phyloP scores from a whole-genome alignment of 1,139 yeast genomes.

The Arxiozyma slooffiae region DNA sequence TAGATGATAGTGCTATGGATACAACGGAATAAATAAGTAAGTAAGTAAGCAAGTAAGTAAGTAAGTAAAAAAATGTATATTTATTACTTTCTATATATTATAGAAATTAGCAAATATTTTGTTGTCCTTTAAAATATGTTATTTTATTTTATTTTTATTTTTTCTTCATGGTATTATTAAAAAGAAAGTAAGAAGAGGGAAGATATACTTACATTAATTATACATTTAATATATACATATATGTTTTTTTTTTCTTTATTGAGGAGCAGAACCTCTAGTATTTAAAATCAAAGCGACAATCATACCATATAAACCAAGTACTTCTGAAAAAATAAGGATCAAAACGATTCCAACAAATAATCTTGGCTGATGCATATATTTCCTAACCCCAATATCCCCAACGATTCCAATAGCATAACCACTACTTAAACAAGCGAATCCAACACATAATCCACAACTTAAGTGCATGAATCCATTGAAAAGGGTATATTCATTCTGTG shows the following conservation, averaged over 20 bases:
- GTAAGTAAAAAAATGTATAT: background rate
- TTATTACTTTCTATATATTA: too few relatives aligned
- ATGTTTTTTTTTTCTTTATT: too few relatives aligned
- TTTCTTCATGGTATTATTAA: too few relatives aligned
- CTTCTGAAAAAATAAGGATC: conserved; percentile 96
- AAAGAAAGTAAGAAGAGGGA: too few relatives aligned
- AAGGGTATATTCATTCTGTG: conserved; percentile 64
- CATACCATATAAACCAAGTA: conserved; percentile 91
- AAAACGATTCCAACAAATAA: conserved; percentile 86
- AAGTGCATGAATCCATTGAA: conserved; percentile 96
- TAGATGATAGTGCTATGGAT: conserved; percentile 25
- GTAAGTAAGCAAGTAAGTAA: background rate
- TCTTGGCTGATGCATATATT: conserved; percentile 92
- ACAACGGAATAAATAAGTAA: conserved; percentile 20
- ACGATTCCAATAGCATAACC: conserved; percentile 98
- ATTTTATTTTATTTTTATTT: too few relatives aligned
- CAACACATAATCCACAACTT: conserved; percentile 91
- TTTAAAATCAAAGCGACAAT: conserved; percentile 83
- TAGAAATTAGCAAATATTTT: too few relatives aligned
- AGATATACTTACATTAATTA: too few relatives aligned
- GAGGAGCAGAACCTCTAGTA: conserved; percentile 63
- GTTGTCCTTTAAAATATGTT: too few relatives aligned
- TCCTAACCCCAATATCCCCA: conserved; percentile 98
- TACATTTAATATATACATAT: too few relatives aligned
- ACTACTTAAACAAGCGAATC: conserved; percentile 91